phyloP scores from a whole-genome alignment of 495 filamentous ascomycete genomes.

The Talaromyces adpressus region DNA sequence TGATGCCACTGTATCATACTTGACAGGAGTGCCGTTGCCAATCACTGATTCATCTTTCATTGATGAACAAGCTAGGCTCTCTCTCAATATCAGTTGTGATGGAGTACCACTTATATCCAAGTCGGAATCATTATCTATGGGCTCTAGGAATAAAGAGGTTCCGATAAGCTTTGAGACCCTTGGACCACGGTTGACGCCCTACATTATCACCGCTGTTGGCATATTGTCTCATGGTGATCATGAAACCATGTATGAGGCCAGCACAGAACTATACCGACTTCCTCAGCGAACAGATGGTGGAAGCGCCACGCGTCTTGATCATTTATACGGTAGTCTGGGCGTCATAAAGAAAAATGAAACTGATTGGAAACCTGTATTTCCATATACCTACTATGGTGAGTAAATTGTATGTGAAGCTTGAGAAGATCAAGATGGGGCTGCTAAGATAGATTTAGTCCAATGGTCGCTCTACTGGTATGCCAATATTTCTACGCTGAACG shows the following conservation, averaged over 20 bases:
- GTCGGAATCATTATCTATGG: constrained; percentile 25
- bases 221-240: constrained; percentile 22
- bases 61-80: background rate
- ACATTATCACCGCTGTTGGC: constrained; percentile 22
- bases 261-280: constrained; percentile 45
- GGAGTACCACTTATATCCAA: constrained; percentile 15
- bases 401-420: too few species aligned
- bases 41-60: constrained; percentile 5
- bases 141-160: constrained; percentile 36
- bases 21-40: constrained; percentile 35
- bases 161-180: constrained; percentile 41
- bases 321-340: too few species aligned
- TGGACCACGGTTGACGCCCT: constrained; percentile 36
- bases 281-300: constrained; percentile 46
- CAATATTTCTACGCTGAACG: too few species aligned
- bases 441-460: too few species aligned
- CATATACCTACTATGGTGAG: too few species aligned
- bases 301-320: constrained; percentile 44
- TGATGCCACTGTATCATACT: constrained; percentile 48
- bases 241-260: constrained; percentile 26
- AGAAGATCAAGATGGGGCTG: too few species aligned
- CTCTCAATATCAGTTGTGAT: constrained; percentile 8
- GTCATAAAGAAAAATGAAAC: too few species aligned
- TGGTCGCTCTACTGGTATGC: too few species aligned
- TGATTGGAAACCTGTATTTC: too few species aligned